phyloP scores from a whole-genome alignment of 129 eudicot species.

The Solidago caesia region DNA sequence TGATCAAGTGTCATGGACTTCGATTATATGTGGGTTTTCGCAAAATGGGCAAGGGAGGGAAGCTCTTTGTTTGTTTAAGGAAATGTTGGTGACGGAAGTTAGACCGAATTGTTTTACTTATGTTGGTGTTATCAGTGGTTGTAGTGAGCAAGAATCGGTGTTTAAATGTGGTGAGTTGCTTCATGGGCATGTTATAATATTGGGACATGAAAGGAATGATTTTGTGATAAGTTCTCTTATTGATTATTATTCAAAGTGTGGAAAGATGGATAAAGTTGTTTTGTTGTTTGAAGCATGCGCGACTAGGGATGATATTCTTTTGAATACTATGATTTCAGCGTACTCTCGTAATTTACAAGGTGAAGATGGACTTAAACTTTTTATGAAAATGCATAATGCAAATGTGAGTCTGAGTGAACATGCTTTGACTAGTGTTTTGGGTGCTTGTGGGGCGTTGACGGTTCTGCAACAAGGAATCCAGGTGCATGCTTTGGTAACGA shows the following conservation, averaged over 20 bases:
- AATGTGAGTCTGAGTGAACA: slow-evolving; percentile 32
- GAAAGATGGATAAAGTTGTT: slow-evolving; percentile 34
- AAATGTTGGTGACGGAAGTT: slow-evolving; percentile 32
- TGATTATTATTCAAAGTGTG: slow-evolving; percentile 50
- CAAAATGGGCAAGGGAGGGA: slow-evolving; percentile 42
- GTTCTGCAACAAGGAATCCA: slow-evolving; percentile 44
- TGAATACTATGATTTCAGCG: slow-evolving; percentile 42
- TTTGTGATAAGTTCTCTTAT: slow-evolving; percentile 43
- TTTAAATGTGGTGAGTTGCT: slow-evolving; percentile 33
- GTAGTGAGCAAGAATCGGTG: slow-evolving; percentile 33
- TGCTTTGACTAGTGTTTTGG: slow-evolving; percentile 43
- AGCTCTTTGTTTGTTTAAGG: slow-evolving; percentile 38
- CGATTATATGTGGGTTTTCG: slow-evolving; percentile 45
- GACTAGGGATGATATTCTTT: slow-evolving; percentile 21
- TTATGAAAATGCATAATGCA: slow-evolving; percentile 23
- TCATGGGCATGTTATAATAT: slow-evolving; percentile 46
- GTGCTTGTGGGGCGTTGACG: slow-evolving; percentile 47
- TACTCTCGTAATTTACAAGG: slow-evolving; percentile 33
- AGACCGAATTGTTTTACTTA: slow-evolving; percentile 45
- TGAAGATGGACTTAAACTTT: slow-evolving; percentile 38
- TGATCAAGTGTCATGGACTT: slow-evolving; percentile 53
- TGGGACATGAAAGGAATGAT: slow-evolving; percentile 30
- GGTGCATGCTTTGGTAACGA: slow-evolving; percentile 39
- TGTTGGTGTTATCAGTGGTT: slow-evolving; percentile 47
- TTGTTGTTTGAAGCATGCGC: slow-evolving; percentile 27